Evolutionary conservation across 2,329 filamentous ascomycete genomes (phyloP).

Genomic region (Venturia effusa): DNA sequence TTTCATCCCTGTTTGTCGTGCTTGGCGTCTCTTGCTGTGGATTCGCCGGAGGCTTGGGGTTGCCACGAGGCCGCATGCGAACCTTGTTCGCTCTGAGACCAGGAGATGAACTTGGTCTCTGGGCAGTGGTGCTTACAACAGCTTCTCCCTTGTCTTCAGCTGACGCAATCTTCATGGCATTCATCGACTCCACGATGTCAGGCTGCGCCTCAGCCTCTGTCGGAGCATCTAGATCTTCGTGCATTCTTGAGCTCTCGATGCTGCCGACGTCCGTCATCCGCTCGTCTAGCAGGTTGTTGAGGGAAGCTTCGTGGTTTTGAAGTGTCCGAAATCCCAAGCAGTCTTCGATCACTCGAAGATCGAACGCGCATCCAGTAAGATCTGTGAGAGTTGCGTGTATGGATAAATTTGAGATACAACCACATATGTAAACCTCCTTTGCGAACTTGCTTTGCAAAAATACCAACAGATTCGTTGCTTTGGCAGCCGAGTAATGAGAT

Average conservation of each 20-base stretch:
- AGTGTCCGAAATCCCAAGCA: constrained; percentile 73
- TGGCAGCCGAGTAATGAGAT: constrained; percentile 80
- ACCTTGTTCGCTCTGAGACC: background rate
- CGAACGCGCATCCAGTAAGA: constrained; percentile 75
- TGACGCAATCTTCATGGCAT: background rate
- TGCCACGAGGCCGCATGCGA: background rate
- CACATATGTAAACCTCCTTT: constrained; percentile 82
- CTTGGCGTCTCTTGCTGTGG: background rate
- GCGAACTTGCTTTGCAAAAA: constrained; percentile 76
- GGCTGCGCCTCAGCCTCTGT: background rate
- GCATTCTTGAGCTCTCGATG: constrained; percentile 48
- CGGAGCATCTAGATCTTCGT: constrained; percentile 25
- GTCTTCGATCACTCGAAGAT: constrained; percentile 79
- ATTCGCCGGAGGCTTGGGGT: background rate
- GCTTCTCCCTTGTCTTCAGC: background rate
- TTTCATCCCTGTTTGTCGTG: background rate
- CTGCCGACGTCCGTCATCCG: constrained; percentile 55
- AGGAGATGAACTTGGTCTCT: background rate
- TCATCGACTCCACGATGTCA: background rate
- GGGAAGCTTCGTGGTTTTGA: constrained; percentile 56
- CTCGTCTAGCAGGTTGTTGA: constrained; percentile 55
- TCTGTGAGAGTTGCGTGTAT: constrained; percentile 88
- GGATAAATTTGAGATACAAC: constrained; percentile 75
- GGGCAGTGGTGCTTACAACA: background rate
- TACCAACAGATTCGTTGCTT: constrained; percentile 60